These are phyloP conservation scores for Boletellus deceptivus DNA, from an alignment of 1,284 basidiomycete genomes.

Conservation along the genomic window DNA sequence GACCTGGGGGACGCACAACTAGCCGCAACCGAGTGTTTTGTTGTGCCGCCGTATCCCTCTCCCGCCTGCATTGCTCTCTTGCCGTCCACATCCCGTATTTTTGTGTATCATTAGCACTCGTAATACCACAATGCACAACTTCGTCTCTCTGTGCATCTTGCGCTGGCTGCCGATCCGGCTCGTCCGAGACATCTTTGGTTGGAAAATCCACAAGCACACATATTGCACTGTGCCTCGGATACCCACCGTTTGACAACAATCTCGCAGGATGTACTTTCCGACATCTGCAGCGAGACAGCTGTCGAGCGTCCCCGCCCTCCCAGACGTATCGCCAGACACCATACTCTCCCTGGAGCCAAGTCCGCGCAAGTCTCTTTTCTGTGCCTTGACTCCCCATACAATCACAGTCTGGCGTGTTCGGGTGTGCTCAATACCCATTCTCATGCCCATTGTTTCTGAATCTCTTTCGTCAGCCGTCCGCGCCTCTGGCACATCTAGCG, in stretches of 20 bases:
- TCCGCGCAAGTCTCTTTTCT: conserved; percentile 77
- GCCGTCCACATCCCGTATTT: conserved; percentile 11
- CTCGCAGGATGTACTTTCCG: conserved; percentile 71
- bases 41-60: conserved; percentile 23
- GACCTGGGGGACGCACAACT: conserved; percentile 26
- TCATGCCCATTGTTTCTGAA: conserved; percentile 2
- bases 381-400: conserved; percentile 63
- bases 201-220: no score
- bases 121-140: conserved; percentile 24
- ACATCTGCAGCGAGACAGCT: conserved; percentile 73
- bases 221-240: no score
- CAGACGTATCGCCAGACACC: conserved; percentile 56
- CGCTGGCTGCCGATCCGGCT: background rate
- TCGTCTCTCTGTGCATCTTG: conserved; percentile 2
- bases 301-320: conserved; percentile 62
- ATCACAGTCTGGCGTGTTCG: conserved; percentile 82
- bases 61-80: conserved; percentile 14
- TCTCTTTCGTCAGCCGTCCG: conserved; percentile 62
- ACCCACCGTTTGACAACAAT: background rate
- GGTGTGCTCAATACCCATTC: conserved; percentile 47
- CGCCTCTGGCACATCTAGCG: conserved; percentile 70
- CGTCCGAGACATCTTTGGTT: conserved; percentile 11
- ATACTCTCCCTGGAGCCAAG: conserved; percentile 63
- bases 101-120: conserved; percentile 34
- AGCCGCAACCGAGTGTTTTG: background rate